Evolutionary conservation across 495 filamentous ascomycete genomes (phyloP).

Genomic region (Aspergillus carlsbadensis): DNA sequence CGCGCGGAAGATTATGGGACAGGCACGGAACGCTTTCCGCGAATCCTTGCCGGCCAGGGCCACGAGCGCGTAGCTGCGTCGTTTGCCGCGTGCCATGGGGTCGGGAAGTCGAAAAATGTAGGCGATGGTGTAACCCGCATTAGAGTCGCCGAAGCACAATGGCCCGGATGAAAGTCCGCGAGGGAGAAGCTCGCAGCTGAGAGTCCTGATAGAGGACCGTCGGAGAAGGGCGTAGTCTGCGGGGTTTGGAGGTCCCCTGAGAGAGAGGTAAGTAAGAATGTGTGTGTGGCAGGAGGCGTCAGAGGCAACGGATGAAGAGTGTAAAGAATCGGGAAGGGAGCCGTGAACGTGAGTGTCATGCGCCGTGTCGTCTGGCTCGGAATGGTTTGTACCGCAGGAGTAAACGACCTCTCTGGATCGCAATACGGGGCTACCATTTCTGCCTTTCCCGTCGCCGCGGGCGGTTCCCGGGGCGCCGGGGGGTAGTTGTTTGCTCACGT

Average conservation of each 20-base stretch:
- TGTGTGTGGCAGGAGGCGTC: slow-evolving; percentile 66
- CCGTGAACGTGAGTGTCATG: slow-evolving; percentile 37
- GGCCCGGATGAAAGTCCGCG: slow-evolving; percentile 72
- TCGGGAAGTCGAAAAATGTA: slow-evolving; percentile 90
- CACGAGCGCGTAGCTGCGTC: slow-evolving; percentile 83
- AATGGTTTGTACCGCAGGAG: slow-evolving; percentile 42
- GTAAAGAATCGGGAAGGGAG: slow-evolving; percentile 45
- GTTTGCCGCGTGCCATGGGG: slow-evolving; percentile 80
- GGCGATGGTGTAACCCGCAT: slow-evolving; percentile 84
- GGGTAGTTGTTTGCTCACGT: slow-evolving; percentile 53
- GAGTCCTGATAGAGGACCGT: slow-evolving; percentile 79
- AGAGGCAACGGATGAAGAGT: slow-evolving; percentile 46
- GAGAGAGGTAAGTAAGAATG: slow-evolving; percentile 82
- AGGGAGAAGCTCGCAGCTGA: slow-evolving; percentile 83
- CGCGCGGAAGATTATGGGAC: slow-evolving; percentile 67
- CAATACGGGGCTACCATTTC: slow-evolving; percentile 57
- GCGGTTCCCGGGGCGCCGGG: slow-evolving; percentile 51
- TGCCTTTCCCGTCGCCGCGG: slow-evolving; percentile 48
- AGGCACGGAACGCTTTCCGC: slow-evolving; percentile 70
- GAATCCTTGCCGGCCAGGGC: slow-evolving; percentile 73
- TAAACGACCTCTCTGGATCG: slow-evolving; percentile 52
- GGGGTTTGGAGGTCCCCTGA: slow-evolving; percentile 72
- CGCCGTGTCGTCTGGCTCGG: slow-evolving; percentile 38
- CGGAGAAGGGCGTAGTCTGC: slow-evolving; percentile 81
- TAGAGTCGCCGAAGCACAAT: slow-evolving; percentile 81